Conservation (phyloP, 257 asterid species). For the Nicotiana sylvestris region DNA sequence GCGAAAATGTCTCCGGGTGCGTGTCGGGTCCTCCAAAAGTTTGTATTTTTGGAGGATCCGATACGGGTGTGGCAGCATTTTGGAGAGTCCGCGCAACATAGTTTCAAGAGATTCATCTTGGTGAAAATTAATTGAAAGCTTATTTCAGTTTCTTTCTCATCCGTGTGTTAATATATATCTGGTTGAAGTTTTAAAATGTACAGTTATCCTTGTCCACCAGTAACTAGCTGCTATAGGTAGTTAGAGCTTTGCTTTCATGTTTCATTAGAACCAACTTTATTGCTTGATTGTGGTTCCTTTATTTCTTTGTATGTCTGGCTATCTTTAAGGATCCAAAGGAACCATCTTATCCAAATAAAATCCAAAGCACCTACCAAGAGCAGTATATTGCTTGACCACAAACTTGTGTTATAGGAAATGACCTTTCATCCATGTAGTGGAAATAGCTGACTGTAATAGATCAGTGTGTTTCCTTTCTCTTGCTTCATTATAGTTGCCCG, state of each 20-base stretch:
- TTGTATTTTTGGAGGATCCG: no score
- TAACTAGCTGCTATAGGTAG: background rate
- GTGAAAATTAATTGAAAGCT: background rate
- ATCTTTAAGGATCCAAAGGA: background rate
- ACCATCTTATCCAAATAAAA: constrained; percentile 5
- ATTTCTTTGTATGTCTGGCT: background rate
- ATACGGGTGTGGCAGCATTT: no score
- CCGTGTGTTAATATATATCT: background rate
- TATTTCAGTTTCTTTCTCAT: constrained; percentile 3
- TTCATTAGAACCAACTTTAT: background rate
- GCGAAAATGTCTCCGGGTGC: no score
- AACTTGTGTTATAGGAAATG: background rate
- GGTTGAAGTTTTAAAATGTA: background rate
- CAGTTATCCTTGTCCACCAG: background rate
- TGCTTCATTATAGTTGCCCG: background rate
- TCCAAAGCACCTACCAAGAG: background rate
- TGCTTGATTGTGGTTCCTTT: background rate
- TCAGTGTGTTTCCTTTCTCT: background rate
- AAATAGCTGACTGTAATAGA: constrained; percentile 1
- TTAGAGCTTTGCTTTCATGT: background rate
- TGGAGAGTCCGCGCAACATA: no score
- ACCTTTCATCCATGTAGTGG: background rate
- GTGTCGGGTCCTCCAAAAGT: no score
- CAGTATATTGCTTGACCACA: background rate
- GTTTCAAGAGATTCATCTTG: background rate